A percentile compares a stretch with the other conserved stretches of the same genome.
Evolutionary conservation across 2,329 filamentous ascomycete genomes (phyloP).

Genomic region (Trichophyton schoenleinii): DNA sequence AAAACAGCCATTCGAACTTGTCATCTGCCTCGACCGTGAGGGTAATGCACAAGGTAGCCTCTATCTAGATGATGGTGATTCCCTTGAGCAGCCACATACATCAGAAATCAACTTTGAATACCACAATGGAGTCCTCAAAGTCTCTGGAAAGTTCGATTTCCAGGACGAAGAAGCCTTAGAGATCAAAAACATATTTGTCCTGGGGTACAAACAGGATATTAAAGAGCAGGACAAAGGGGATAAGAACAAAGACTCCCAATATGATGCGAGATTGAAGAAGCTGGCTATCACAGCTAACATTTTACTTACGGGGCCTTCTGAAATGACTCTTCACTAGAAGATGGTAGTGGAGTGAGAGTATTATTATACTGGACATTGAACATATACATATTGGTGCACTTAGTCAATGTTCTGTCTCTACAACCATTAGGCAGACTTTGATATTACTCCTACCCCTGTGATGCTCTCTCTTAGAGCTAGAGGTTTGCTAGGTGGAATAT

Average conservation of each 20-base stretch:
- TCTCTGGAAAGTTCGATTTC: slow-evolving; percentile 11
- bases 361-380: background rate
- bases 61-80: slow-evolving; percentile 68
- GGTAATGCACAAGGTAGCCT: slow-evolving; percentile 54
- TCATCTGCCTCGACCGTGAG: slow-evolving; percentile 52
- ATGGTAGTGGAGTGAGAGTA: background rate
- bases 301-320: slow-evolving; percentile 6
- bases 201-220: slow-evolving; percentile 25
- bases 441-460: too few relatives aligned
- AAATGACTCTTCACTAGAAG: slow-evolving; percentile 3
- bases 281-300: slow-evolving; percentile 5
- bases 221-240: background rate
- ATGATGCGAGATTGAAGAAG: slow-evolving; percentile 5
- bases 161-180: slow-evolving; percentile 21
- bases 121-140: slow-evolving; percentile 29
- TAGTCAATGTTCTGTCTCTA: too few relatives aligned
- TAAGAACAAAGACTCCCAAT: slow-evolving; percentile 1
- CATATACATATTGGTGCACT: too few relatives aligned
- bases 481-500: too few relatives aligned
- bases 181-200: slow-evolving; percentile 40
- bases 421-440: too few relatives aligned
- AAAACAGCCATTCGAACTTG: slow-evolving; percentile 54
- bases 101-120: slow-evolving; percentile 48
- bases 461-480: too few relatives aligned
- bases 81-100: slow-evolving; percentile 44